Conservation (phyloP, 306 rosid species). For the Sechiopsis laciniata region DNA sequence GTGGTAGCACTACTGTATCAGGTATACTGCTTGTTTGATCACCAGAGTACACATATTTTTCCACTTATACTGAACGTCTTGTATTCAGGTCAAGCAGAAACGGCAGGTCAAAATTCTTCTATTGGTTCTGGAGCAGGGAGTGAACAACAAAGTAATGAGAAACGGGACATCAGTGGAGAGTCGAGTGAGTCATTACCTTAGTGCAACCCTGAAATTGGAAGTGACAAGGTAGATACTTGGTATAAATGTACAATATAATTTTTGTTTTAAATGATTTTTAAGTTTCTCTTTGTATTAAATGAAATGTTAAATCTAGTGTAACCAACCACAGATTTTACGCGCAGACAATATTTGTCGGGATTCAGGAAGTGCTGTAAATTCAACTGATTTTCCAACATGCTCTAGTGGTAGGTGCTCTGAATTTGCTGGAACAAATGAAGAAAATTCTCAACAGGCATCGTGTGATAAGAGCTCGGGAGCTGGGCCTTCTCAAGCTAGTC, state of each 20-base stretch:
- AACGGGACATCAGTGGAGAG: slow-evolving; percentile 30
- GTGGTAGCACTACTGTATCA: slow-evolving; percentile 40
- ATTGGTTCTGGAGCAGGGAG: slow-evolving; percentile 41
- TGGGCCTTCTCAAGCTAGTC: slow-evolving; percentile 52
- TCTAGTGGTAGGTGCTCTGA: slow-evolving; percentile 39
- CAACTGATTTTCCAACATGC: slow-evolving; percentile 41
- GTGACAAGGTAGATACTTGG: slow-evolving; percentile 3
- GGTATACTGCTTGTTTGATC: slow-evolving; percentile 33
- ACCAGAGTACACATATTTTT: not conserved
- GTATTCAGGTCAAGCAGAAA: slow-evolving; percentile 45
- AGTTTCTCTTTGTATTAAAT: not conserved
- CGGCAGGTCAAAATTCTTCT: slow-evolving; percentile 41
- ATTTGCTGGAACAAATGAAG: slow-evolving; percentile 34
- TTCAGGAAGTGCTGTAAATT: slow-evolving; percentile 7
- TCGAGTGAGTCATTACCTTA: slow-evolving; percentile 4
- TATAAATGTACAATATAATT: too few species aligned
- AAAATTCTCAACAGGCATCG: slow-evolving; percentile 27
- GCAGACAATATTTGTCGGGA: slow-evolving; percentile 3
- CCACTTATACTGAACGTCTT: slow-evolving; percentile 22
- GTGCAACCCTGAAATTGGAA: not conserved
- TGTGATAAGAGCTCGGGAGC: slow-evolving; percentile 37
- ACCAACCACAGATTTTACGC: slow-evolving; percentile 13
- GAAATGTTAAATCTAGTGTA: slow-evolving; percentile 20
- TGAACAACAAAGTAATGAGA: slow-evolving; percentile 37
- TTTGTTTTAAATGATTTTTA: too few species aligned